Base-by-base conservation (phyloP, 305 asterid species). In the Salvia sclarea region DNA sequence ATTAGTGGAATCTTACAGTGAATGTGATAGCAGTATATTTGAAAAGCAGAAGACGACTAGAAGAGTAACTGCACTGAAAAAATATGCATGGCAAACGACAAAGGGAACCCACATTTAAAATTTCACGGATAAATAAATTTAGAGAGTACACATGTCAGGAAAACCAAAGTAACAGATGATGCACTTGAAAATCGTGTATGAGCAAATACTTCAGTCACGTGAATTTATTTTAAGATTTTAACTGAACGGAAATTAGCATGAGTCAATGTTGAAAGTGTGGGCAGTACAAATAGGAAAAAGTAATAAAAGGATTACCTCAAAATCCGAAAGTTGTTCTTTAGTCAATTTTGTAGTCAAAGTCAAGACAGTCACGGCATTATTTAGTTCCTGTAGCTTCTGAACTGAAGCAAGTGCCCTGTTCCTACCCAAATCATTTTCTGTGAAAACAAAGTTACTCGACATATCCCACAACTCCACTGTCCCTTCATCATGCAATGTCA, bases 301-400 rank as follows among this genome's bases (percentile, higher is more conserved):
- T 45, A 52, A 68, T 69, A 11, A 33, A 40, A 44, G 55, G 47
- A 18, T 74, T 31, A 94, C 99, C 97, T 91, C 97, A 76, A 85
- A 94, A 65, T 81, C 76, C 44, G 97, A 81, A 54, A 94, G 92
- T 30, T 86, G 84, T 68, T 89, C 96, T 73, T 79, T 88, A 22
- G 84, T 80, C 87, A 94, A 78, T 73, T 91, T 89, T 43, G 83
- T 78, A 43, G 96, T 82, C 85, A 91, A 56, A 58, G 96, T 76
- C 4, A 95, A 84, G 79, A 94, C 75, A 9, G 84, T 77, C 58
- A 94, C 97, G 11, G 97, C 98, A 88, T 86, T 94, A 72, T 91
- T 94, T 70, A 94, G 95, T 73, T 94, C 99, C 77, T 94, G 96
- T 57, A 94, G 83, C 83, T 94, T 94, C 74, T 86, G 99, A 71